Percentiles rank a stretch among this genome's conserved stretches.
Conservation (phyloP, 768 basidiomycete species). For the Phallus indusiatus region DNA sequence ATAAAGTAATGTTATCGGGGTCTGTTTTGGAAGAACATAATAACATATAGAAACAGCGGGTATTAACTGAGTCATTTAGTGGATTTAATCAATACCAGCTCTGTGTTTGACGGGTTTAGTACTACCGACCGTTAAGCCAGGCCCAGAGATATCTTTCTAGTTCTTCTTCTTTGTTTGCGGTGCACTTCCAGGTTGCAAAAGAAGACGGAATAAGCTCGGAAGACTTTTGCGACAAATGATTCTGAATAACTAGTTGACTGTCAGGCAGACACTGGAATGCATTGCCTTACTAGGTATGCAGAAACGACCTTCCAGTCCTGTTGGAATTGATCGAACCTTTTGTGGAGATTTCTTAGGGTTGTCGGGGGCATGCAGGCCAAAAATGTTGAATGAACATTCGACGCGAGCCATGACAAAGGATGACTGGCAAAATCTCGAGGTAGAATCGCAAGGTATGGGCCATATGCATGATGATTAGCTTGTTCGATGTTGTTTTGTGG, state of each 20-base stretch:
- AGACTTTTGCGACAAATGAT: not conserved
- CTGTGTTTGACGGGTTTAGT: not conserved
- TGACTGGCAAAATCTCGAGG: constrained; percentile 68
- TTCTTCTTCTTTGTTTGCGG: not conserved
- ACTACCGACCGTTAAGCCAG: constrained; percentile 74
- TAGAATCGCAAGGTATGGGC: constrained; percentile 72
- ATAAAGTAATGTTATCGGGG: constrained; percentile 75
- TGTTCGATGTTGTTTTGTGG: constrained; percentile 19
- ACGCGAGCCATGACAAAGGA: constrained; percentile 72
- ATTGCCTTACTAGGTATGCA: constrained; percentile 15
- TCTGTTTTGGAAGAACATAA: constrained; percentile 38
- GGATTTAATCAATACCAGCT: constrained; percentile 7
- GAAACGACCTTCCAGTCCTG: constrained; percentile 40
- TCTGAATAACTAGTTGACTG: constrained; percentile 3
- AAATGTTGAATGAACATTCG: constrained; percentile 20
- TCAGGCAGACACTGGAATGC: not conserved
- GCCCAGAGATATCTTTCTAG: constrained; percentile 56
- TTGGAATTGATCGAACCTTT: constrained; percentile 39
- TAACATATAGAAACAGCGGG: constrained; percentile 75
- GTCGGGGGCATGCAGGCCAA: constrained; percentile 41
- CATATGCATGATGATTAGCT: constrained; percentile 48
- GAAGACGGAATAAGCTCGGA: not conserved
- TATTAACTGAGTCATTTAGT: constrained; percentile 57
- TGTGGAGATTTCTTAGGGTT: constrained; percentile 30
- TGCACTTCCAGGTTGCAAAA: not conserved